Base-by-base conservation (phyloP, 139 green algal species). In the Volvox africanus region DNA sequence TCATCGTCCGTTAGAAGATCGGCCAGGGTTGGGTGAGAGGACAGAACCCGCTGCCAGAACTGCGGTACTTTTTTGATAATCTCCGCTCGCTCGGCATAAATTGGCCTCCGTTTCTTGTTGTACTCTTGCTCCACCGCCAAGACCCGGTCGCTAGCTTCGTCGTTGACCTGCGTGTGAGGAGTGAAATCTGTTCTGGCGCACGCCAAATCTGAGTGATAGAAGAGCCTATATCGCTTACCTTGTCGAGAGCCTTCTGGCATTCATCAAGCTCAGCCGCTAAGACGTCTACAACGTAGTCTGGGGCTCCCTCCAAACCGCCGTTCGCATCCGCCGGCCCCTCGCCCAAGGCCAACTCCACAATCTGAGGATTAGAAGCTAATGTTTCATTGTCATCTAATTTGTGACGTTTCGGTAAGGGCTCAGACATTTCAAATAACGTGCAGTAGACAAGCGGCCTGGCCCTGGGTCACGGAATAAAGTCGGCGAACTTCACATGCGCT, bases 81-180 rank as follows among this genome's bases (percentile, higher is more conserved):
- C 32, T 87, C 86, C 33, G 68, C 83, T 19, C 95, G 92, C 73
- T 94, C 90, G 11, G 87, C 78, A 82, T 97, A 96, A 1, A 96
- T 84, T 11, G 95, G 95, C 35, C 90, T 80, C 13, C 94, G 78
- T 33, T 95, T 84, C 67, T 92, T 92, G 88, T 96, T 97, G 93
- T 95, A 97, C 80, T 97, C 94, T 89, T 96, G 93, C 93, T 97
- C 95, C 37, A 97, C 89, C 44, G 92, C 90, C 81, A 97, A 91
- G 35, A 97, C 92, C 69, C 94, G 91, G 50, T 97, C 95, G 86
- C 89, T 96, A 50, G 95, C 93, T 89, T 97, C 90, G 17, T 96
- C 93, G 44, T 96, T 96, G 11, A 97, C 86, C 95, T 92, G 69
- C 55, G 71, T 0, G 1, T 1, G 20, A 68, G 76, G 28, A 73